phyloP scores from a whole-genome alignment of 2,329 filamentous ascomycete species.

The Monosporascus sp. region DNA sequence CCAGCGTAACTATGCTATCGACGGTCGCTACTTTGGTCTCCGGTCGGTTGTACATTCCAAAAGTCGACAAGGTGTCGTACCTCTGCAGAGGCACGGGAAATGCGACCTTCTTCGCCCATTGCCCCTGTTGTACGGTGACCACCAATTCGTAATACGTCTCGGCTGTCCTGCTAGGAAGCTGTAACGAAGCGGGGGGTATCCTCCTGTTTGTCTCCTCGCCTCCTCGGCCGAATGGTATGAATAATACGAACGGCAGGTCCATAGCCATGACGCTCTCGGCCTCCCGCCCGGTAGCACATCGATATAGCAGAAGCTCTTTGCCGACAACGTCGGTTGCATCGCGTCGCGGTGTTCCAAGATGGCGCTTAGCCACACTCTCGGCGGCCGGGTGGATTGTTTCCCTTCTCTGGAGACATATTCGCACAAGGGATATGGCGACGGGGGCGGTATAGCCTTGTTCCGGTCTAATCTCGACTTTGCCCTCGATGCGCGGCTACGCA shows the following conservation, averaged over 20 bases:
- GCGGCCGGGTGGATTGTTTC: constrained; percentile 96
- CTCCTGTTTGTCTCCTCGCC: constrained; percentile 84
- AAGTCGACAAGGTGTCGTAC: constrained; percentile 95
- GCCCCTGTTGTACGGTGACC: constrained; percentile 89
- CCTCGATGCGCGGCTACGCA: constrained; percentile 84
- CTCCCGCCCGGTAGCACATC: constrained; percentile 77
- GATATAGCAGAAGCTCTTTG: constrained; percentile 89
- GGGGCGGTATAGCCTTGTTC: constrained; percentile 80
- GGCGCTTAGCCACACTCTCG: constrained; percentile 88
- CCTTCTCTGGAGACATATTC: constrained; percentile 86
- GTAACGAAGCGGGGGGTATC: constrained; percentile 86
- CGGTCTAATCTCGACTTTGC: constrained; percentile 93
- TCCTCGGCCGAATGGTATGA: constrained; percentile 90
- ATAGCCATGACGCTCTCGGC: constrained; percentile 87
- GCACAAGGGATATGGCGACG: constrained; percentile 85
- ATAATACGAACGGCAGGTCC: constrained; percentile 95
- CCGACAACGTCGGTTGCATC: constrained; percentile 91
- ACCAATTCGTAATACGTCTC: constrained; percentile 97
- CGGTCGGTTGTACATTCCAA: constrained; percentile 98
- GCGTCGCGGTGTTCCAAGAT: constrained; percentile 81
- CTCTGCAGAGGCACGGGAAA: constrained; percentile 87
- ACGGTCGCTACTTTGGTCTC: constrained; percentile 80
- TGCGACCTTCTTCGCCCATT: constrained; percentile 76
- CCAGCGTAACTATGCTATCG: constrained; percentile 86
- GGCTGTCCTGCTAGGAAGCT: constrained; percentile 85